phyloP scores from a whole-genome alignment of 2,329 filamentous ascomycete species.

The Karstenula rhodostoma region DNA sequence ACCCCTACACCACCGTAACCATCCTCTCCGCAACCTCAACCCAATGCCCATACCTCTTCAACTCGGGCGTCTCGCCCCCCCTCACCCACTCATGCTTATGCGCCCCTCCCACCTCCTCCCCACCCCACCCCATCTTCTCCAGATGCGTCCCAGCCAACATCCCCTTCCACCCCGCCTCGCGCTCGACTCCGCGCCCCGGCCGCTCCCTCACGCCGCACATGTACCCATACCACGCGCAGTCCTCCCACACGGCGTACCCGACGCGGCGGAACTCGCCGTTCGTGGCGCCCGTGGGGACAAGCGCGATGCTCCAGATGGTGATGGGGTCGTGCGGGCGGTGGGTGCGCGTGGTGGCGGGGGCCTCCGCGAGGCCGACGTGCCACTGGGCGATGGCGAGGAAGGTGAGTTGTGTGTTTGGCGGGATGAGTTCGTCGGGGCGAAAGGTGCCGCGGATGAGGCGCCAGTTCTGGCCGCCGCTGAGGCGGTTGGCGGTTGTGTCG shows the following conservation, averaged over 20 bases:
- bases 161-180: slow-evolving; percentile 14
- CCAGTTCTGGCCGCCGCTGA: slow-evolving; percentile 15
- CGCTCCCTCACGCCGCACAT: slow-evolving; percentile 21
- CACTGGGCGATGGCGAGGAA: slow-evolving; percentile 32
- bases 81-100: slow-evolving; percentile 21
- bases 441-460: slow-evolving; percentile 27
- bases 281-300: slow-evolving; percentile 17
- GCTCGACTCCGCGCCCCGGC: slow-evolving; percentile 16
- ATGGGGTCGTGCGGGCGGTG: slow-evolving; percentile 18
- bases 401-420: slow-evolving; percentile 25
- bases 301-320: slow-evolving; percentile 21
- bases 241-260: slow-evolving; percentile 29
- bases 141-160: slow-evolving; percentile 9
- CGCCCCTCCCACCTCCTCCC: slow-evolving; percentile 16
- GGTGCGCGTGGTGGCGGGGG: slow-evolving; percentile 4
- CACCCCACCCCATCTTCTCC: slow-evolving; percentile 20
- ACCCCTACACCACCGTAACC: slow-evolving; percentile 21
- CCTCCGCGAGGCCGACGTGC: slow-evolving; percentile 14
- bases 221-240: slow-evolving; percentile 34
- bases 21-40: slow-evolving; percentile 19
- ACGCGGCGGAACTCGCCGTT: slow-evolving; percentile 27
- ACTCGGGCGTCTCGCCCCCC: slow-evolving; percentile 14
- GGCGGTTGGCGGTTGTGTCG: not conserved
- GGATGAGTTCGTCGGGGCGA: slow-evolving; percentile 31
- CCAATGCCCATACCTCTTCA: slow-evolving; percentile 17